Evolutionary conservation across 2,329 filamentous ascomycete genomes (phyloP).

Genomic region (Ophiobolus disseminans): DNA sequence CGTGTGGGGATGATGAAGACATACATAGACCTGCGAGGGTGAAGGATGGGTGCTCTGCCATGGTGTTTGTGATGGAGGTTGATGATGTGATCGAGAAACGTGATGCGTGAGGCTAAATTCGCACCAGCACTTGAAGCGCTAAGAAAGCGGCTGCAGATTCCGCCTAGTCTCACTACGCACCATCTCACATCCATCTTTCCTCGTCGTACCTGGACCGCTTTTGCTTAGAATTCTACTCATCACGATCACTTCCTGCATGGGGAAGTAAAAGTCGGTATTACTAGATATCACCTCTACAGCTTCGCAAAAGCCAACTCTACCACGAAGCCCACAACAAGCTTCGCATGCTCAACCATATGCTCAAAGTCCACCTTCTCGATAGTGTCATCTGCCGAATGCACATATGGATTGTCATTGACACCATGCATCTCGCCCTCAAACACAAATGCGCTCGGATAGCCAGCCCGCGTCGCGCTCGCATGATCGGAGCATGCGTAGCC

Average conservation of each 20-base stretch:
- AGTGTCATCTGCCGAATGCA: conserved; percentile 71
- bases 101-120: background rate
- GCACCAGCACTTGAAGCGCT: background rate
- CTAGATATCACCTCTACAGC: too few species aligned
- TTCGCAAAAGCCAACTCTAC: conserved; percentile 82
- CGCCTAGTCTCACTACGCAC: background rate
- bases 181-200: background rate
- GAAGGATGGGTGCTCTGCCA: conserved; percentile 41
- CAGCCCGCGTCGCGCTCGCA: conserved; percentile 72
- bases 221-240: too few species aligned
- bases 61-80: conserved; percentile 11
- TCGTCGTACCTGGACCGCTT: too few species aligned
- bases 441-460: conserved; percentile 75
- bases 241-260: too few species aligned
- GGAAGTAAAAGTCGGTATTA: too few species aligned
- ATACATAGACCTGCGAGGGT: conserved; percentile 38
- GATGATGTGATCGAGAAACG: conserved; percentile 2
- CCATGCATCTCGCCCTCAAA: conserved; percentile 70
- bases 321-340: conserved; percentile 78
- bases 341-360: conserved; percentile 89
- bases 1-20: background rate
- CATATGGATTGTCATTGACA: conserved; percentile 65
- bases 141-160: background rate
- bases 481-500: conserved; percentile 83
- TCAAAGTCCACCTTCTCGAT: conserved; percentile 78